Evolutionary conservation across 1,284 basidiomycete genomes (phyloP), one percentile per base, ranked within the genome.

Genomic region (Sanguinoderma infundibulare): DNA sequence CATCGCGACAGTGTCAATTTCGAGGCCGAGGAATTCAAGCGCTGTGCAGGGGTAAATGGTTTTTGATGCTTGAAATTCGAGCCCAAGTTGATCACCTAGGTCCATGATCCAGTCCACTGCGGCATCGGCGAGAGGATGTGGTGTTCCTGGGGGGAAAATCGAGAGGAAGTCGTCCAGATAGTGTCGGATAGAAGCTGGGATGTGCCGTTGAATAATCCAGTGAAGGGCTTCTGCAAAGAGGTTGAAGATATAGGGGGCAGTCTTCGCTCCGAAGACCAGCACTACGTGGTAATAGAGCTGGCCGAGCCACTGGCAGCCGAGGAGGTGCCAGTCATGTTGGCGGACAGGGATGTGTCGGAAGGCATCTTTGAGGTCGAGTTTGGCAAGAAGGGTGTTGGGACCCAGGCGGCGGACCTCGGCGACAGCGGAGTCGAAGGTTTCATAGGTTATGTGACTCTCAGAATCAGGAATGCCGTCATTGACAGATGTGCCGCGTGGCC

Each of bases 191-290:
- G 59, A 36, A 0, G 53, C 49, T 0, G 53, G 59, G 32, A 60
- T 60, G 49, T 60, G 59, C 12, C 53, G 59, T 15, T 50, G 24
- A 3, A 78, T 70, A 17, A 78, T 77, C 74, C 74, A 77, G 58
- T 76, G 74, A 3, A 74, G 63, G 22, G 69, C 76, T 60, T 77
- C 74, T 0, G 74, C 68, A 53, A 77, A 75, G 0, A 77, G 66
- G 61, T 81, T 80, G 67, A 79, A 81, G 17, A 79, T 77, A 59
- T 78, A 79, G 0, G 75, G 78, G 3, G 77, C 57, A 17, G 61
- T 53, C 17, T 57, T 62, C 6, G 26, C 32, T 1, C 64, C 62
- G 38, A 72, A 70, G 3, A 68, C 57, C 40, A 78, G 67, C 5
- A 77, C 72, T 3, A 74, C 57, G 47, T 67, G 67, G 52, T 74